Evolutionary conservation across 805 yeast genomes (phyloP).

Genomic region (Myxozyma kluyveri): DNA sequence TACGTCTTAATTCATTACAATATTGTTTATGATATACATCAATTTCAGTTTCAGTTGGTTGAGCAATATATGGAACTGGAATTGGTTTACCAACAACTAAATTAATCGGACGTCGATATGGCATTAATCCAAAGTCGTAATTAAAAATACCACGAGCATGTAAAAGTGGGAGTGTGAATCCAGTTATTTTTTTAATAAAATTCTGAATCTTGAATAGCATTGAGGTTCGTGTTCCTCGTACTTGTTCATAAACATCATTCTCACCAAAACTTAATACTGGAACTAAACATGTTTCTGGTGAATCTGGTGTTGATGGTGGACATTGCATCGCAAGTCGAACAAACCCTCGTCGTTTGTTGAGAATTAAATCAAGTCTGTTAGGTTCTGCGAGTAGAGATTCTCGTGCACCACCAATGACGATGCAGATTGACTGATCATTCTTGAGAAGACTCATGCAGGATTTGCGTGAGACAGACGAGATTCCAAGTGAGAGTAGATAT

Average conservation of each 20-base stretch:
- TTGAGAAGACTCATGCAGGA: slow-evolving; percentile 65
- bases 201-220: slow-evolving; percentile 58
- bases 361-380: slow-evolving; percentile 60
- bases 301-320: slow-evolving; percentile 41
- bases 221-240: slow-evolving; percentile 46
- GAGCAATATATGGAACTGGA: slow-evolving; percentile 47
- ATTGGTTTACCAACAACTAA: slow-evolving; percentile 52
- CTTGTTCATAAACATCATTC: slow-evolving; percentile 56
- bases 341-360: slow-evolving; percentile 81
- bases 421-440: slow-evolving; percentile 71
- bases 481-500: slow-evolving; percentile 74
- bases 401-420: slow-evolving; percentile 95
- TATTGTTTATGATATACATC: slow-evolving; percentile 73
- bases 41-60: slow-evolving; percentile 50
- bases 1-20: slow-evolving; percentile 56
- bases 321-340: slow-evolving; percentile 68
- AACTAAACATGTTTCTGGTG: slow-evolving; percentile 63
- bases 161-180: slow-evolving; percentile 87
- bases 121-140: slow-evolving; percentile 86
- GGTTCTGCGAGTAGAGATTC: slow-evolving; percentile 73
- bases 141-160: slow-evolving; percentile 90
- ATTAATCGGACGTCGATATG: slow-evolving; percentile 76
- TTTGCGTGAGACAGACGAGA: slow-evolving; percentile 74
- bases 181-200: slow-evolving; percentile 66
- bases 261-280: slow-evolving; percentile 94